Evolutionary conservation across 306 rosid genomes (phyloP), one percentile per base, ranked within the genome.

Genomic region (Prunus kanzakura): DNA sequence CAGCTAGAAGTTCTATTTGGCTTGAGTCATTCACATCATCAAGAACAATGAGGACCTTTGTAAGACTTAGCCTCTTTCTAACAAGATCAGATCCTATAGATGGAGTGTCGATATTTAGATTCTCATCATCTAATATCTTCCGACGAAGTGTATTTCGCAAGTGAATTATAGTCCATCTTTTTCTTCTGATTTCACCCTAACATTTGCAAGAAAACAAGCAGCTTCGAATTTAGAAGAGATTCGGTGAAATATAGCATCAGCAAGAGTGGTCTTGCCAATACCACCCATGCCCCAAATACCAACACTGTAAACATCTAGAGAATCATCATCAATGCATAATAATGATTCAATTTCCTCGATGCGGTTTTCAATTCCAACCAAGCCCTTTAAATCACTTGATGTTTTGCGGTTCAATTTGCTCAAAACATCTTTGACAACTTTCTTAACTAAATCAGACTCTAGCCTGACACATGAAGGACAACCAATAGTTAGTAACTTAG

Each of bases 231-330:
- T 12, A 54, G 57, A 62, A 18, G 50, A 46, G n/a, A n/a, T n/a
- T n/a, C n/a, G 0, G 25, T 23, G 25, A 23, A 23, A 23, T 23
- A 23, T 0, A 23, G 25, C 25, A 23, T 23, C 25, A 23, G 25
- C 25, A 0, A 23, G 25, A 0, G 25, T 23, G 25, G 25, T 32
- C 38, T 32, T 32, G 38, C 38, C 38, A 32, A 32, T 32, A 32
- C 38, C 38, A 32, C 38, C 38, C 67, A 77, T 77, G n/a, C 85
- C 85, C 81, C 85, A 72, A 45, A 82, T 52, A 6, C 75, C 82
- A 7, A 82, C 30, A 15, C 41, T 25, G 1, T 67, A 27, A 15
- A 46, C 60, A 58, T 4, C 78, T 14, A 1, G 32, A 1, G 80
- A 67, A 0, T 50, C 76, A 22, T 8, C 13, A 46, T 46, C 38